A percentile compares a stretch with the other conserved stretches of the same genome.
Evolutionary conservation across 1,284 basidiomycete genomes (phyloP).

Genomic region (Athelia sp.): DNA sequence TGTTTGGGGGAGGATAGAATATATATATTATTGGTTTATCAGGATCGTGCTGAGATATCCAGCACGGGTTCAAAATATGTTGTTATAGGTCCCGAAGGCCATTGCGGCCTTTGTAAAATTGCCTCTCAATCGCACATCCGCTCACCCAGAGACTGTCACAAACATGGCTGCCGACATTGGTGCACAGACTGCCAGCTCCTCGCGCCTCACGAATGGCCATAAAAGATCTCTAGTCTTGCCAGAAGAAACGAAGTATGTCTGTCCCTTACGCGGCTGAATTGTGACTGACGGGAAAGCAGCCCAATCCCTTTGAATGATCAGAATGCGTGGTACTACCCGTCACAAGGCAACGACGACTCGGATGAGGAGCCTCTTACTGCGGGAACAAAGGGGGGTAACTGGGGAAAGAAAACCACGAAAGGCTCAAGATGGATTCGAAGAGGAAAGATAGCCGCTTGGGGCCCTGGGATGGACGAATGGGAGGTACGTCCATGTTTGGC

Average conservation of each 20-base stretch:
- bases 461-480: constrained; percentile 75
- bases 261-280: neutral
- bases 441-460: constrained; percentile 76
- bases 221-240: constrained; percentile 1
- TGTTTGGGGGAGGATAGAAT: too few species aligned
- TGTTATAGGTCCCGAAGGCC: too few species aligned
- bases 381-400: constrained; percentile 58
- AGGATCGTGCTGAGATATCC: too few species aligned
- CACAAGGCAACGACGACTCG: constrained; percentile 55
- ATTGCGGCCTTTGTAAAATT: too few species aligned
- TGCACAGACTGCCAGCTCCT: neutral
- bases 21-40: too few species aligned
- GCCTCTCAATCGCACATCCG: too few species aligned
- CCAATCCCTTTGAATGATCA: constrained; percentile 59
- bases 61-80: too few species aligned
- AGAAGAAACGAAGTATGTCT: constrained; percentile 5
- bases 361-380: constrained; percentile 51
- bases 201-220: constrained; percentile 4
- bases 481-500: constrained; percentile 48
- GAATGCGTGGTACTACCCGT: constrained; percentile 76
- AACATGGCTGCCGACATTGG: too few species aligned
- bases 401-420: constrained; percentile 69
- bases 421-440: constrained; percentile 70
- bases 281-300: neutral
- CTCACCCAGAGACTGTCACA: too few species aligned